phyloP scores from a whole-genome alignment of 2,329 filamentous ascomycete species.

The Geoglossum cookeanum region DNA sequence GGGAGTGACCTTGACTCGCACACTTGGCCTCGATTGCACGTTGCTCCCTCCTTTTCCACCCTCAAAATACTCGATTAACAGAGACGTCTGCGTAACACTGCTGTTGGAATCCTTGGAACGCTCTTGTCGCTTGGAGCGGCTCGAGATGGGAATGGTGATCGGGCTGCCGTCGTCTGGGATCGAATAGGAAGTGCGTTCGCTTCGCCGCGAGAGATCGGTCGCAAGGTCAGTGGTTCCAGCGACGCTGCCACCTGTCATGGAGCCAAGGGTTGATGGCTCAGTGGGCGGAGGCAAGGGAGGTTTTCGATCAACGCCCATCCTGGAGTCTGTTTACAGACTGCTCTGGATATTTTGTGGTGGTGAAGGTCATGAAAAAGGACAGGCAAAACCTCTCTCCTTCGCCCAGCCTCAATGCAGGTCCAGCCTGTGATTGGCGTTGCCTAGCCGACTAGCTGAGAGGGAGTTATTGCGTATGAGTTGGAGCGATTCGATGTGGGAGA shows the following conservation, averaged over 20 bases:
- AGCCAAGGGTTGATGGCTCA: constrained; percentile 45
- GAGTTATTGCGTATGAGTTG: not conserved
- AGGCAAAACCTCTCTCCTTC: not conserved
- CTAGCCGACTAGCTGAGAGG: not conserved
- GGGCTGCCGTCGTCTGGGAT: constrained; percentile 76
- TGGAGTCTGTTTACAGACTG: not conserved
- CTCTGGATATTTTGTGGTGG: not conserved
- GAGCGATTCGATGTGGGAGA: not conserved
- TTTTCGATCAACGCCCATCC: constrained; percentile 5
- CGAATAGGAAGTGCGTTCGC: constrained; percentile 55
- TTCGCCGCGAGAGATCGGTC: constrained; percentile 48
- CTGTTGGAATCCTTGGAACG: constrained; percentile 29
- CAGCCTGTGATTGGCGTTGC: constrained; percentile 1
- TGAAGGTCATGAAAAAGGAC: not conserved
- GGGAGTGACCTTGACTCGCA: constrained; percentile 63
- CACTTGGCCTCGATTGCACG: constrained; percentile 57
- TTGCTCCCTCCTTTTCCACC: constrained; percentile 46
- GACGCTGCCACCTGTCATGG: constrained; percentile 28
- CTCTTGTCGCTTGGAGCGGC: constrained; percentile 40
- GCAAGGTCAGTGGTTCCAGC: constrained; percentile 31
- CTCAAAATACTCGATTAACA: constrained; percentile 92
- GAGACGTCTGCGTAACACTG: constrained; percentile 52
- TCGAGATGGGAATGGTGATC: constrained; percentile 66
- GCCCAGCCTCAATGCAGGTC: constrained; percentile 1
- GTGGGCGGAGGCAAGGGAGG: constrained; percentile 63